Evolutionary conservation across 2,329 filamentous ascomycete species (phyloP), one percentile per base, ranked within the genome.

Genomic region (Onygenales sp.): DNA sequence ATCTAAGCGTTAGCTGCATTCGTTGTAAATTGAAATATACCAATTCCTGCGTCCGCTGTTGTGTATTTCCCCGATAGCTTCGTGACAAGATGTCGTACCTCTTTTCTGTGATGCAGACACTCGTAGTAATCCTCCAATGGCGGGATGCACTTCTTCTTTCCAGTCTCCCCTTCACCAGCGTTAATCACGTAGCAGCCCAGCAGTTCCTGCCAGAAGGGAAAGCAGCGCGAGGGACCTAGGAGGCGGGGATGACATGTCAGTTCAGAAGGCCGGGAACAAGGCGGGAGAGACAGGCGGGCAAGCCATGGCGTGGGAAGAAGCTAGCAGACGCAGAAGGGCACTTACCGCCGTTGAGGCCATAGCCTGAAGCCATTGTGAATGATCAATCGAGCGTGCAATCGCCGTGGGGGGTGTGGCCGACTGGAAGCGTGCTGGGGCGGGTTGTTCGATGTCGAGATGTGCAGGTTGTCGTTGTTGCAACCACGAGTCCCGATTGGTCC

Each of bases 131-230:
- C 93, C 71, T 98, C 93, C 61, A 97, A 78, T 4, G 84, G 81
- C 13, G 87, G 85, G 14, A 80, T 76, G 71, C 94, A 98, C 75
- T 95, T 95, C 72, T 84, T 86, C 77, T 91, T 93, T 62, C 88
- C 88, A 61, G 83, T 78, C 66, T 91, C 86, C 53, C 92, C 87
- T 59, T 86, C 77, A 60, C 80, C 81, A 53, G 89, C 89, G 77
- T 97, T 97, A 68, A 95, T 85, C 57, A 96, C 90, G 73, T 98
- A 98, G 83, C 93, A 98, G 65, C 90, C 90, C 70, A 98, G 87
- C 61, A 97, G 84, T 75, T 98, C 93, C 77, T 98, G 93, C 93
- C 93, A 98, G 83, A 96, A 98, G 69, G 91, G 88, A 78, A 95
- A 97, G 84, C 93, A 98, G 73, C 92, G 88, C 64, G 78, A 80